A percentile compares a stretch with the other conserved stretches of the same genome.
Evolutionary conservation across 306 rosid genomes (phyloP).

Genomic region (Sesbania bispinosa): DNA sequence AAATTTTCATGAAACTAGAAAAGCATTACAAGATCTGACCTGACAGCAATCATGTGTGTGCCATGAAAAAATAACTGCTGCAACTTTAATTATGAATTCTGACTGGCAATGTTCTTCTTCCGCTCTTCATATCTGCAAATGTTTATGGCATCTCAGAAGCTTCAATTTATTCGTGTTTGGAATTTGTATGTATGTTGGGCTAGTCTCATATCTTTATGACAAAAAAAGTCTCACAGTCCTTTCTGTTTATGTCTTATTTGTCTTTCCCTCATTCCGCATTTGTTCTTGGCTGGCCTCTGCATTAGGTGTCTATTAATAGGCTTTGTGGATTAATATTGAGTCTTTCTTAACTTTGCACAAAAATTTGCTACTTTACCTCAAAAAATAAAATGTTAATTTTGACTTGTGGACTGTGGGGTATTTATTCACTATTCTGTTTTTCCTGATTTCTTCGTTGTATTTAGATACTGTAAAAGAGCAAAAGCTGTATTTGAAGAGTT

Average conservation of each 20-base stretch:
- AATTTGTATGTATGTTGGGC: not conserved
- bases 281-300: not conserved
- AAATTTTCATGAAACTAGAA: not conserved
- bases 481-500: conserved; percentile 81
- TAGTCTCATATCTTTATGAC: not conserved
- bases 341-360: not conserved
- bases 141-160: not conserved
- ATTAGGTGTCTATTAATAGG: not conserved
- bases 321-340: conserved; percentile 2
- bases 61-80: not conserved
- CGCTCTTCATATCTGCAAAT: not conserved
- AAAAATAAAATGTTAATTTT: not conserved
- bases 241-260: not conserved
- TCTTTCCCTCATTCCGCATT: not conserved
- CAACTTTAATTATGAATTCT: not conserved
- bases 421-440: not conserved
- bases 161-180: not conserved
- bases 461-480: conserved; percentile 83
- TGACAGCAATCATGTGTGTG: not conserved
- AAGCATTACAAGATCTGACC: not conserved
- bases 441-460: conserved; percentile 1
- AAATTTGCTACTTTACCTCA: not conserved
- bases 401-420: not conserved
- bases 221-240: not conserved
- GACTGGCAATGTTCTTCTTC: not conserved